Evolutionary conservation across 495 filamentous ascomycete species (phyloP).

Genomic region (Jackrogersella multiformis): DNA sequence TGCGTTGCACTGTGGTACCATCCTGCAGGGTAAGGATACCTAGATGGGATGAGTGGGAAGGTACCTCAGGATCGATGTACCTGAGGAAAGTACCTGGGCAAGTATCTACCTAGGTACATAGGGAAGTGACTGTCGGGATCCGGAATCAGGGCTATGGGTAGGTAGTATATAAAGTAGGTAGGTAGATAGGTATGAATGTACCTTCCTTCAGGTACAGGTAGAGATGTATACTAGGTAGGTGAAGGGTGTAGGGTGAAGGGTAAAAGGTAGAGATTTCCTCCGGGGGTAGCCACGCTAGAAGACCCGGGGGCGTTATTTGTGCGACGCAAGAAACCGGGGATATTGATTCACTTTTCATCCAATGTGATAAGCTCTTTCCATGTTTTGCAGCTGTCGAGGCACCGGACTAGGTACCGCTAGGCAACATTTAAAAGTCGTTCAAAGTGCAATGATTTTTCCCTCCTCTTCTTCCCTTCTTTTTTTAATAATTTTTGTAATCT

Average conservation of each 20-base stretch:
- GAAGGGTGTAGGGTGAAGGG: too few species aligned
- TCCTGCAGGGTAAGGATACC: conserved; percentile 17
- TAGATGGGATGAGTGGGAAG: conserved; percentile 22
- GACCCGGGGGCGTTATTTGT: conserved; percentile 35
- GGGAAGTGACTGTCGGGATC: conserved; percentile 28
- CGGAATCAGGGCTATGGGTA: conserved; percentile 20
- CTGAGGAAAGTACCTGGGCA: conserved; percentile 6
- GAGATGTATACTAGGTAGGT: too few species aligned
- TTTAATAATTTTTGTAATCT: neutral
- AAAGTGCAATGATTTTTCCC: conserved; percentile 6
- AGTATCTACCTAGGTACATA: neutral
- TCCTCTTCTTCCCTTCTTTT: neutral
- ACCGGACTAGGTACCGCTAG: neutral
- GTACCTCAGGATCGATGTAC: conserved; percentile 29
- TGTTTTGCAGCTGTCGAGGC: conserved; percentile 14
- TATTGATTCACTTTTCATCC: conserved; percentile 27
- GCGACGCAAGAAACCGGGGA: conserved; percentile 37
- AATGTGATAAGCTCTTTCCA: conserved; percentile 29
- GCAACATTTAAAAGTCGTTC: conserved; percentile 14
- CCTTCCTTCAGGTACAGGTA: neutral
- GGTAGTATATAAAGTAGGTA: neutral
- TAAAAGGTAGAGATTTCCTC: conserved; percentile 13
- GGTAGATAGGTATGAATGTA: conserved; percentile 10
- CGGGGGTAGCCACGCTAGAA: conserved; percentile 31
- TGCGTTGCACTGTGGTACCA: conserved; percentile 41